Conservation (phyloP, 805 yeast species). For the Vanderwaltozyma yarrowii region DNA sequence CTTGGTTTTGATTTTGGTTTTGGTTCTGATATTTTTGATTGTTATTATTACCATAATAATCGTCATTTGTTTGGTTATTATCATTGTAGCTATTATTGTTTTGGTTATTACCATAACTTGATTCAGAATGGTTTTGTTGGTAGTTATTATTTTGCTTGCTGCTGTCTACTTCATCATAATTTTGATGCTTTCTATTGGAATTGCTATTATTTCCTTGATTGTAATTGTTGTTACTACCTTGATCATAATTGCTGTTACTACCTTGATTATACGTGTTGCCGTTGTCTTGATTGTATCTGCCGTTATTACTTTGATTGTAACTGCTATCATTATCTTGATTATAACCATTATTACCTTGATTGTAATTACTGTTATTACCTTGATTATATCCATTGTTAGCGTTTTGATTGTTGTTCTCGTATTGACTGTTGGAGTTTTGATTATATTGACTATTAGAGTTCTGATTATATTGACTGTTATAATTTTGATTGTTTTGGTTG, state of each 20-base stretch:
- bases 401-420: not conserved
- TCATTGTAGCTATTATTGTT: too few species aligned
- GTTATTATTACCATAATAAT: not conserved
- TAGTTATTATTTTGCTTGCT: too few species aligned
- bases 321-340: not conserved
- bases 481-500: conserved; percentile 2
- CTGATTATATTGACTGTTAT: conserved; percentile 1
- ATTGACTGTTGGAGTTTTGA: conserved; percentile 1
- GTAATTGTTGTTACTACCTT: not conserved
- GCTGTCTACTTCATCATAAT: too few species aligned
- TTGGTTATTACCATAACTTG: too few species aligned
- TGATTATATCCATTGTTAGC: not conserved
- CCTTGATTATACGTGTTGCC: conserved; percentile 1
- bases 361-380: not conserved
- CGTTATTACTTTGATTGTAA: not conserved
- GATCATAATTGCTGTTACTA: not conserved
- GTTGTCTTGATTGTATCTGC: conserved; percentile 2
- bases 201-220: not conserved
- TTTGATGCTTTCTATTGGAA: too few species aligned
- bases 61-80: not conserved
- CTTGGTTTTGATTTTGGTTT: not conserved
- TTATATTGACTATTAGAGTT: conserved; percentile 1
- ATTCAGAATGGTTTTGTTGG: too few species aligned
- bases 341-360: not conserved
- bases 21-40: not conserved